Base-by-base conservation (phyloP, 768 basidiomycete species). In the Royoungia palumana region DNA sequence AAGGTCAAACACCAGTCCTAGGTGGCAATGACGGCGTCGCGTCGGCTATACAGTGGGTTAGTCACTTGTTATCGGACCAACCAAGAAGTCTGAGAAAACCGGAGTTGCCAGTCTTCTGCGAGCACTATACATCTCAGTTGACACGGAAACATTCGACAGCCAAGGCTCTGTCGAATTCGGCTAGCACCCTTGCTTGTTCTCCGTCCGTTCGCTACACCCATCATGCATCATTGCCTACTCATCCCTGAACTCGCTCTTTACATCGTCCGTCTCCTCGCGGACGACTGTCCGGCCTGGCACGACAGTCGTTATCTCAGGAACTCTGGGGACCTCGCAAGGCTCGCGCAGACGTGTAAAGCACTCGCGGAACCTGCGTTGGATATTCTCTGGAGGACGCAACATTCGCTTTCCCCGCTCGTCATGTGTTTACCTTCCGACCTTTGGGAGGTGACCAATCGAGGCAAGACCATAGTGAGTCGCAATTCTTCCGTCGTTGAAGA, bases 211-310 rank as follows among this genome's bases (percentile, higher is more conserved):
- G 16, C 54, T 6, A 27, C 35, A 36, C 27, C 27, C 14, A 35
- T 35, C 14, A 66, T 69, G 66, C 66, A 67, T 25, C 53, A n/a
- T 4, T 67, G 63, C 53, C 49, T 67, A n/a, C 57, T 61, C 35
- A 54, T 67, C 28, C 53, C 57, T 12, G 67, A 67, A 41, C 62
- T 67, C 22, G 24, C 50, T 0, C 49, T 59, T 27, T 56, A 38
- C 30, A 67, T 67, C 20, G 50, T 67, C 28, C 50, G 54, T 37
- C 46, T 59, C 27, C 48, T 67, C 19, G 60, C 56, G 2, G 56
- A 61, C 3, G 62, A 63, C 55, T 43, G 52, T 17, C 50, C 54
- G 0, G 43, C 38, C 6, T 49, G 52, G 48, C 46, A 56, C 22
- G 54, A 54, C 34, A 54, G 49, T 21, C 54, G 47, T 35, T 61